A percentile compares a stretch with the other conserved stretches of the same genome.
Evolutionary conservation across 2,329 filamentous ascomycete genomes (phyloP).

Genomic region (Elsinoe arachidis): DNA sequence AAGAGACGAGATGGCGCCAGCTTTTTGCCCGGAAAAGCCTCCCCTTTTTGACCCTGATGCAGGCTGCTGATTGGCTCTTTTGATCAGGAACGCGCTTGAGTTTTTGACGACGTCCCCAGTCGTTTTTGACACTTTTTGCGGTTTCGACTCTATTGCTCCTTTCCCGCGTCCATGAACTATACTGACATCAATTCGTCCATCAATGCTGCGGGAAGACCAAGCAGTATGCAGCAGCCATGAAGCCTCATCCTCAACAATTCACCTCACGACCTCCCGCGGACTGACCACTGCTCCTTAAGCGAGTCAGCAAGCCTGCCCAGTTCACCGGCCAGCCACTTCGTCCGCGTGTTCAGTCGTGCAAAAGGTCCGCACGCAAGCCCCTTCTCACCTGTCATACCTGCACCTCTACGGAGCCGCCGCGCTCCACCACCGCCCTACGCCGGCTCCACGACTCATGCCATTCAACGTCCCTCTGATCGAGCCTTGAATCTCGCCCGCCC

Average conservation of each 20-base stretch:
- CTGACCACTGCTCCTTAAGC: background rate
- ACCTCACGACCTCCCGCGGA: background rate
- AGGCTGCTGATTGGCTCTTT: background rate
- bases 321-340: background rate
- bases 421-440: background rate
- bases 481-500: background rate
- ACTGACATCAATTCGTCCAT: background rate
- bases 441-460: conserved; percentile 6
- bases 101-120: background rate
- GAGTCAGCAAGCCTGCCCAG: background rate
- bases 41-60: background rate
- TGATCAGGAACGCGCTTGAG: background rate
- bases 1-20: background rate
- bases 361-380: background rate
- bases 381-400: conserved; percentile 1
- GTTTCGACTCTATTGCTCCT: background rate
- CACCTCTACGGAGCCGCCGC: background rate
- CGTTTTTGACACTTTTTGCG: background rate
- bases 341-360: background rate
- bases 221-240: no score
- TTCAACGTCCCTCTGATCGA: background rate
- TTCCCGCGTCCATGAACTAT: background rate
- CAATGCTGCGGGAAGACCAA: no score
- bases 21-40: background rate
- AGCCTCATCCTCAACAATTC: background rate